A percentile compares a stretch with the other conserved stretches of the same genome.
These are phyloP conservation scores for Umbelopsis sp. DNA, from an alignment of 192 early-diverging fungal species.

Conservation along the genomic window DNA sequence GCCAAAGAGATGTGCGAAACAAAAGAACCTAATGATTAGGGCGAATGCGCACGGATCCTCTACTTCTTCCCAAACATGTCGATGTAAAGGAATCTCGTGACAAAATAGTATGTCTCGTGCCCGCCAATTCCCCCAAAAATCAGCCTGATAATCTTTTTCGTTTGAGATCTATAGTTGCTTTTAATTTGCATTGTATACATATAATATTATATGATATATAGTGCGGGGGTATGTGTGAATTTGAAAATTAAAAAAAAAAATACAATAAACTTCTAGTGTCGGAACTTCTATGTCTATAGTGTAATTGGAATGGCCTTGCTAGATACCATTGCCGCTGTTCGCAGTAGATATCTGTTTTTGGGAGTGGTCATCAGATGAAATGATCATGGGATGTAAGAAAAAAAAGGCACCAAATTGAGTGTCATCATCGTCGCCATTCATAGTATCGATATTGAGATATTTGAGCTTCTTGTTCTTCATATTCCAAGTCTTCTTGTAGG, in stretches of 20 bases:
- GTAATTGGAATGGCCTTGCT: no score
- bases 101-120: slow-evolving; percentile 11
- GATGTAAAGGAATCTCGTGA: neutral
- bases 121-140: neutral
- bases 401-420: neutral
- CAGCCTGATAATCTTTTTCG: no score
- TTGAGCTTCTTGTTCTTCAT: slow-evolving; percentile 14
- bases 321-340: no score
- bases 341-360: neutral
- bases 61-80: neutral
- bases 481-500: neutral
- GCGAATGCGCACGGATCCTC: slow-evolving; percentile 18
- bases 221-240: no score
- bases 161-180: neutral
- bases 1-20: no score
- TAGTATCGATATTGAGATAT: slow-evolving; percentile 1
- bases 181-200: neutral
- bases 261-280: no score
- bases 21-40: no score
- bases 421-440: slow-evolving; percentile 11
- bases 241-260: no score
- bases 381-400: neutral
- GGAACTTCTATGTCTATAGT: no score
- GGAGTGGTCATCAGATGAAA: neutral
- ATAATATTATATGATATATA: neutral